These are phyloP conservation scores for Penicillium sp. DNA, from an alignment of 2,329 filamentous ascomycete species.

Conservation along the genomic window DNA sequence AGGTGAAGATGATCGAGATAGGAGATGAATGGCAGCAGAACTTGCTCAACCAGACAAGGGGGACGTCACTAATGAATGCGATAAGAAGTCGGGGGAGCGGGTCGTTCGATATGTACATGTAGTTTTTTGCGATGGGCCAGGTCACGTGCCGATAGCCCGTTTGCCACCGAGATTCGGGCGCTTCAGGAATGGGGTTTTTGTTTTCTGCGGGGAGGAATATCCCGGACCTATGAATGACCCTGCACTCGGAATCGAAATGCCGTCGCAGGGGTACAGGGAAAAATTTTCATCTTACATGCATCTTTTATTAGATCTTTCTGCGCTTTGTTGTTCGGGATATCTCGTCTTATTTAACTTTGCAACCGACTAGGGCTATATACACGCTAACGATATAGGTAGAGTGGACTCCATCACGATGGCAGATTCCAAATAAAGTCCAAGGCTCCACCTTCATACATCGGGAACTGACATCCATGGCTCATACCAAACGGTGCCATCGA, in stretches of 20 bases:
- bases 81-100: not conserved
- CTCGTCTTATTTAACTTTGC: not conserved
- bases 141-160: not conserved
- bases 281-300: not conserved
- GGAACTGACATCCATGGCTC: conserved; percentile 38
- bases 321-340: not conserved
- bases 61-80: not conserved
- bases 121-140: not conserved
- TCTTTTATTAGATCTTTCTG: not conserved
- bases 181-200: conserved; percentile 11
- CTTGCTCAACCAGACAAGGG: not conserved
- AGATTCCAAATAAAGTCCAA: conserved; percentile 48
- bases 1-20: not conserved
- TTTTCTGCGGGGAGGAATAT: not conserved
- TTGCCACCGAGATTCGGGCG: conserved; percentile 15
- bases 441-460: conserved; percentile 41
- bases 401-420: conserved; percentile 29
- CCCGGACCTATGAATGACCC: not conserved
- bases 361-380: not conserved
- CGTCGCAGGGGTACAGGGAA: not conserved
- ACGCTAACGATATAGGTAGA: not conserved
- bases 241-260: not conserved
- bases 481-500: conserved; percentile 47
- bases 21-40: not conserved
- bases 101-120: not conserved